These are phyloP conservation scores for Thelonectria olida DNA, from an alignment of 2,329 filamentous ascomycete genomes.

Conservation along the genomic window DNA sequence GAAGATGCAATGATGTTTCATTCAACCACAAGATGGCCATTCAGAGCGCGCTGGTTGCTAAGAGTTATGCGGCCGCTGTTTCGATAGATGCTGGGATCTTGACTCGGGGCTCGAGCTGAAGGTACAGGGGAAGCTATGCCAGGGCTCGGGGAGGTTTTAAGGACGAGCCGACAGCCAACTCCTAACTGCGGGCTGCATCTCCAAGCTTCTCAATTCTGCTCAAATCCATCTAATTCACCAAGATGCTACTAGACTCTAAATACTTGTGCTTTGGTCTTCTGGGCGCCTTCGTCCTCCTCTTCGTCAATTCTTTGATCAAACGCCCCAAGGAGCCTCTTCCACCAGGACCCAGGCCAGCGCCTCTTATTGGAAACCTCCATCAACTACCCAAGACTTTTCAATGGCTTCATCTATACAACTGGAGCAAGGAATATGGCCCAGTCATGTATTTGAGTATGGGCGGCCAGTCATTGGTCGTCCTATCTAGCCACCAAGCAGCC, in stretches of 20 bases:
- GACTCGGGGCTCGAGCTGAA: not conserved
- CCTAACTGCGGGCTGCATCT: not conserved
- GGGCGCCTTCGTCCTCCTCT: not conserved
- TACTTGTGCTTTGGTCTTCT: not conserved
- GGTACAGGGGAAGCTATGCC: no score
- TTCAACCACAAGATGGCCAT: not conserved
- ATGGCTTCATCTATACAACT: conserved; percentile 65
- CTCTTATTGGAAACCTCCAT: conserved; percentile 37
- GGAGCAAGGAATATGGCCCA: conserved; percentile 35
- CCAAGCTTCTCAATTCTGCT: not conserved
- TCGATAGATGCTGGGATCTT: no score
- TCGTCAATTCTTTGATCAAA: not conserved
- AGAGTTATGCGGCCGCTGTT: not conserved
- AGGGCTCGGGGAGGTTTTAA: no score
- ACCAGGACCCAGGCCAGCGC: conserved; percentile 31
- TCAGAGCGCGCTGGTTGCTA: not conserved
- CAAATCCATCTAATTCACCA: not conserved
- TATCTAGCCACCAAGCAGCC: conserved; percentile 29
- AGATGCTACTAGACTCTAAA: not conserved
- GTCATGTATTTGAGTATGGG: conserved; percentile 34
- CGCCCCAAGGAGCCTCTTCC: conserved; percentile 41
- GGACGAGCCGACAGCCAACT: no score
- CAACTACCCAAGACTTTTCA: conserved; percentile 53
- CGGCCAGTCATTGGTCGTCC: conserved; percentile 33
- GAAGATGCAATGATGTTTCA: not conserved